phyloP scores from a whole-genome alignment of 352 stramenopile genomes.

The Phytophthora agathidicida region DNA sequence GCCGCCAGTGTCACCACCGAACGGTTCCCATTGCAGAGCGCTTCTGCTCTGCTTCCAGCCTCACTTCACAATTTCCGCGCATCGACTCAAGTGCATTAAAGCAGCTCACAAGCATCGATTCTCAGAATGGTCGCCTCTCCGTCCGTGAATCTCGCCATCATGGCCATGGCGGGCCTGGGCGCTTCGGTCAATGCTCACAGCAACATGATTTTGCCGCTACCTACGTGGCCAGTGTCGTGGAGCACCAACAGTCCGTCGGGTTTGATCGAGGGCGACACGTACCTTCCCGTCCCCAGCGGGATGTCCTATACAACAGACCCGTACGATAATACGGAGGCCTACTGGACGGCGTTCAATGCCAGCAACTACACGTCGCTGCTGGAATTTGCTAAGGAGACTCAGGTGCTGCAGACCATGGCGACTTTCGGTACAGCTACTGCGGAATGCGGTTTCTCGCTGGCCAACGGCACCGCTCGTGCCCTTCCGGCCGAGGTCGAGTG shows the following conservation, averaged over 20 bases:
- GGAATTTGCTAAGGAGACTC: constrained; percentile 25
- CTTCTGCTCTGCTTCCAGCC: constrained; percentile 3
- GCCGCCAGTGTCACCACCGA: background rate
- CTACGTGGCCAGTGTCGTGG: constrained; percentile 39
- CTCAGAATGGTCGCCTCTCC: constrained; percentile 17
- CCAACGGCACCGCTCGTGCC: constrained; percentile 29
- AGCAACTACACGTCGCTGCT: constrained; percentile 43
- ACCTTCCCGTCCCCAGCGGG: constrained; percentile 37
- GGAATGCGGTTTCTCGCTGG: constrained; percentile 27
- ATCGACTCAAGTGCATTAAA: constrained; percentile 8
- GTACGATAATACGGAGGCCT: constrained; percentile 32
- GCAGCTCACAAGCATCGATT: constrained; percentile 2
- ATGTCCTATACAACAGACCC: constrained; percentile 38
- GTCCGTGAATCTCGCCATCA: constrained; percentile 3
- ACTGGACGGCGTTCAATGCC: constrained; percentile 33
- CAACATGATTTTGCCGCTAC: constrained; percentile 40
- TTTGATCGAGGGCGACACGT: constrained; percentile 41
- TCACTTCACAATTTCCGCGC: constrained; percentile 24
- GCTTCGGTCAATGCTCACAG: constrained; percentile 20
- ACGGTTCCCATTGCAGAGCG: too few relatives aligned
- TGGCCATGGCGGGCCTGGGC: constrained; percentile 6
- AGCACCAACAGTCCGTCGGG: constrained; percentile 40
- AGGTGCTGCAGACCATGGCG: constrained; percentile 21
- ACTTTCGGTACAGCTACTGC: constrained; percentile 31
- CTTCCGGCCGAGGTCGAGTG: constrained; percentile 24